A percentile compares a stretch with the other conserved stretches of the same genome.
These are phyloP conservation scores for Penicillium sp. DNA, from an alignment of 2,329 filamentous ascomycete species.

Conservation along the genomic window DNA sequence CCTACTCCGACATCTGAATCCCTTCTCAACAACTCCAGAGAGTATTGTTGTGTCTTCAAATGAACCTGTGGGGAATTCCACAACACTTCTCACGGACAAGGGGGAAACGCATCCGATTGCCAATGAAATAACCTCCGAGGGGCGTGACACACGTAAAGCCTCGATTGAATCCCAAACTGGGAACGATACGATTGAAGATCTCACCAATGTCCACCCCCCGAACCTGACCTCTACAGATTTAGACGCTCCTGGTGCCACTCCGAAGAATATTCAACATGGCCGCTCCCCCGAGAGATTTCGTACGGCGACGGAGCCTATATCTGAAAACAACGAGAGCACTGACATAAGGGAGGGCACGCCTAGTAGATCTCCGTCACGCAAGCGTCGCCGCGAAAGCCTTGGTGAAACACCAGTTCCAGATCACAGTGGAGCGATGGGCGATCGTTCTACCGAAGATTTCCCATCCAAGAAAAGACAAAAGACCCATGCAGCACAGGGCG, in stretches of 20 bases:
- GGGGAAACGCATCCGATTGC: neutral
- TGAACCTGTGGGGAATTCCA: neutral
- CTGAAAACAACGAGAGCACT: neutral
- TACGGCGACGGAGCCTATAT: neutral
- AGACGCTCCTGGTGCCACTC: neutral
- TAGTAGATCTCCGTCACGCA: conserved; percentile 6
- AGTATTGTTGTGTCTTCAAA: neutral
- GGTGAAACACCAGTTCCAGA: neutral
- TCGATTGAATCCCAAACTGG: neutral
- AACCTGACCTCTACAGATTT: neutral
- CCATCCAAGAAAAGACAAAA: conserved; percentile 20
- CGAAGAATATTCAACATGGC: neutral
- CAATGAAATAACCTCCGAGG: neutral
- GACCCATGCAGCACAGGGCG: neutral
- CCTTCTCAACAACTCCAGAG: neutral
- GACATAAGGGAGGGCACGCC: too few species aligned
- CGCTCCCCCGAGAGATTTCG: neutral
- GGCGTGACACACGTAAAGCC: neutral
- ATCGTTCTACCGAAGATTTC: neutral
- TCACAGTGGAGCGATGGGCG: neutral
- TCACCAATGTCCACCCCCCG: neutral
- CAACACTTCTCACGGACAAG: neutral
- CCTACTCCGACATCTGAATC: conserved; percentile 15
- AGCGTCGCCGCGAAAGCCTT: conserved; percentile 15
- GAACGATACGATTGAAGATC: neutral